Percentiles rank a stretch among this genome's conserved stretches.
Evolutionary conservation across 176 grass and related monocot species (phyloP).

Genomic region (Dactylis glomerata): DNA sequence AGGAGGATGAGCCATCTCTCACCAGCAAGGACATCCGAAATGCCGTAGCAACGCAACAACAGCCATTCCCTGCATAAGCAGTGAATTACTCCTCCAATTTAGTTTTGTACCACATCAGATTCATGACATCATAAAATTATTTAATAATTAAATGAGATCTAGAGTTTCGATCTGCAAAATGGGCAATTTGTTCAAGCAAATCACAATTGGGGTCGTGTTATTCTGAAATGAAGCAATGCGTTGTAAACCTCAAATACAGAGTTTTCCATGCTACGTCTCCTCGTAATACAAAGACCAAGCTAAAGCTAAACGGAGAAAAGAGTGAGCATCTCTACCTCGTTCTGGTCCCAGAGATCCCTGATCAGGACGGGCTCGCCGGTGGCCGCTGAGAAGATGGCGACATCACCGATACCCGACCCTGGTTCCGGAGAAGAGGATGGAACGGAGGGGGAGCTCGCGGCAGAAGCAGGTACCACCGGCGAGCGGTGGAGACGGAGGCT

Average conservation of each 20-base stretch:
- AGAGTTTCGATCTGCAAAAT: not conserved
- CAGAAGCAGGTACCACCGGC: not conserved
- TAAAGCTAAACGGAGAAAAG: not conserved
- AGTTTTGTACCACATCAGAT: not conserved
- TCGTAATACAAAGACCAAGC: not conserved
- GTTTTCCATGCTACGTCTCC: not conserved
- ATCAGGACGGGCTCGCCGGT: slow-evolving; percentile 66
- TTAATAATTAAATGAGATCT: not conserved
- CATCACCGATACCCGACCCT: slow-evolving; percentile 25
- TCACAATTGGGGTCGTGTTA: not conserved
- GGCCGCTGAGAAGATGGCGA: slow-evolving; percentile 57
- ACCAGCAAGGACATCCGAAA: slow-evolving; percentile 90
- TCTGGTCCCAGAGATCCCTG: slow-evolving; percentile 68
- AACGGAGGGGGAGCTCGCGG: slow-evolving; percentile 21
- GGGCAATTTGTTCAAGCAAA: not conserved
- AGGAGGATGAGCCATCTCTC: not conserved
- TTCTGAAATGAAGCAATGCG: not conserved
- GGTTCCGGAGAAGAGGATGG: slow-evolving; percentile 1
- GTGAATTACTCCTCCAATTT: not conserved
- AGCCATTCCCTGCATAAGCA: slow-evolving; percentile 61
- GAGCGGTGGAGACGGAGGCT: slow-evolving; percentile 16
- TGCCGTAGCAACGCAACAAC: slow-evolving; percentile 76
- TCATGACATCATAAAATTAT: not conserved
- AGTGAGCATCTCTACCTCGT: slow-evolving; percentile 35
- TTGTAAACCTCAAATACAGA: not conserved